phyloP scores from a whole-genome alignment of 768 basidiomycete genomes.

The Leccinellum albellum region DNA sequence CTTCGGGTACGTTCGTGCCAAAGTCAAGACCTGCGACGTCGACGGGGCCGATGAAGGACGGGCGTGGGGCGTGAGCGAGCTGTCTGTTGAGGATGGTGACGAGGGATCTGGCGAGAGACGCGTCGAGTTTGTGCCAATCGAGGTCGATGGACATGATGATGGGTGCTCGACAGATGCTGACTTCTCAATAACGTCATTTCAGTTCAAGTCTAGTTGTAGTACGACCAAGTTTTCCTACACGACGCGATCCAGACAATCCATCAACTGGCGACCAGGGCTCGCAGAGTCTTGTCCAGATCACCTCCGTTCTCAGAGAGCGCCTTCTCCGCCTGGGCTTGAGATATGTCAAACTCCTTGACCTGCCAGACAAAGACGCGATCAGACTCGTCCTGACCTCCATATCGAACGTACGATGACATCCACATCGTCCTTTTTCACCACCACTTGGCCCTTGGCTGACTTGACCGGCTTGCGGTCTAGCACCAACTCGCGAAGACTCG shows the following conservation, averaged over 20 bases:
- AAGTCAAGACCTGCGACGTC: slow-evolving; percentile 84
- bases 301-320: slow-evolving; percentile 27
- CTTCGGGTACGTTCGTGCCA: slow-evolving; percentile 75
- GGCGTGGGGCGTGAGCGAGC: slow-evolving; percentile 65
- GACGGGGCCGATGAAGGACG: slow-evolving; percentile 93
- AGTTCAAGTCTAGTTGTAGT: no score
- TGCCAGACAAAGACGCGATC: slow-evolving; percentile 12
- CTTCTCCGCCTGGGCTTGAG: slow-evolving; percentile 29
- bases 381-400: neutral
- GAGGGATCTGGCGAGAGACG: slow-evolving; percentile 62
- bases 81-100: slow-evolving; percentile 77
- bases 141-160: slow-evolving; percentile 86
- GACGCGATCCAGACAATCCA: neutral
- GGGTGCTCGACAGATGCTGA: neutral
- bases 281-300: slow-evolving; percentile 28
- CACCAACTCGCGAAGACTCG: slow-evolving; percentile 49
- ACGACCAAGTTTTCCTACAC: no score
- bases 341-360: slow-evolving; percentile 30
- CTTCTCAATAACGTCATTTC: no score
- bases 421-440: slow-evolving; percentile 28
- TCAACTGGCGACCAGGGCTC: slow-evolving; percentile 24
- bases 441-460: slow-evolving; percentile 29
- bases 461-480: slow-evolving; percentile 52
- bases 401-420: slow-evolving; percentile 24
- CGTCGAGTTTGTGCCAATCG: slow-evolving; percentile 84